Percentiles rank a stretch among this genome's conserved stretches.
Evolutionary conservation across 2,329 filamentous ascomycete species (phyloP).

Genomic region (Ascochyta clinopodiicola): DNA sequence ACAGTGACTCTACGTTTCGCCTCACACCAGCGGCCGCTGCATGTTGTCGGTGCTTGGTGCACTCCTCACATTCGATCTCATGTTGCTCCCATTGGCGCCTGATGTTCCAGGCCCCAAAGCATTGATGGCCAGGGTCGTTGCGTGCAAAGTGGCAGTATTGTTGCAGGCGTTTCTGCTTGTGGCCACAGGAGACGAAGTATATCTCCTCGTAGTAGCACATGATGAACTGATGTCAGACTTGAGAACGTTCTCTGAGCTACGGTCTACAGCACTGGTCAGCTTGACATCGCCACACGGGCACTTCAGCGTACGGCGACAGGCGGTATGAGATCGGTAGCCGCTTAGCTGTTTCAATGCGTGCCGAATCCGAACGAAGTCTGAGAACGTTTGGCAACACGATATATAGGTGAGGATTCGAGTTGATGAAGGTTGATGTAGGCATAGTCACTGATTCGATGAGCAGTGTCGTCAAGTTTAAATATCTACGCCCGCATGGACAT

Average conservation of each 20-base stretch:
- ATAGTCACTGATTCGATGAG: neutral
- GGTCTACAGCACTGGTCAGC: neutral
- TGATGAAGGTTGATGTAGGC: neutral
- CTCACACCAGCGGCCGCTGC: neutral
- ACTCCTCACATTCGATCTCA: slow-evolving; percentile 39
- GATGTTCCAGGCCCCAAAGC: slow-evolving; percentile 70
- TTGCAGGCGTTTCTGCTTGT: slow-evolving; percentile 65
- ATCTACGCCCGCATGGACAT: neutral
- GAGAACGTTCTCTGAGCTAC: neutral
- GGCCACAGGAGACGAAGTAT: slow-evolving; percentile 66
- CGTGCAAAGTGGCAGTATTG: slow-evolving; percentile 78
- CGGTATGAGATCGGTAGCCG: neutral
- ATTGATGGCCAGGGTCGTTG: slow-evolving; percentile 73
- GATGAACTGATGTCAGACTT: neutral
- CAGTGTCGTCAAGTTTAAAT: slow-evolving; percentile 1
- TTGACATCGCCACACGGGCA: neutral
- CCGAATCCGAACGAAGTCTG: neutral
- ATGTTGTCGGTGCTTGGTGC: slow-evolving; percentile 12
- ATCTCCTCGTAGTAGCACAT: slow-evolving; percentile 79
- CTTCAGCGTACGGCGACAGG: neutral
- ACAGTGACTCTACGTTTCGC: neutral
- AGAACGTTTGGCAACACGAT: neutral
- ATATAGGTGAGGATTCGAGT: neutral
- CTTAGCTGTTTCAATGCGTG: neutral
- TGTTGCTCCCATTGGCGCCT: slow-evolving; percentile 63